Evolutionary conservation across 1,139 yeast genomes (phyloP), one percentile per base, ranked within the genome.

Genomic region (Pichia sp.): DNA sequence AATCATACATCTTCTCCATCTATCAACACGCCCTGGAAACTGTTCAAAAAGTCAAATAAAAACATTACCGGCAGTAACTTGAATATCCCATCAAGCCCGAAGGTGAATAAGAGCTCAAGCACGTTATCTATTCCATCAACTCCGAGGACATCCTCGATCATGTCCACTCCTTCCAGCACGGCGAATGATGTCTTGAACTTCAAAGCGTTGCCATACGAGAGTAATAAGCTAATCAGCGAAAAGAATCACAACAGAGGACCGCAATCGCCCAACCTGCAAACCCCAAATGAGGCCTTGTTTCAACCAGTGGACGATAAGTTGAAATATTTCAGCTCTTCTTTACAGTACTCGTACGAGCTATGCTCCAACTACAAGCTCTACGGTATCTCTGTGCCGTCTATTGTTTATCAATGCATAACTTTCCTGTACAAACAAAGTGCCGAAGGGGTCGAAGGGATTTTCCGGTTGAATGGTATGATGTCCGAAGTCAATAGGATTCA

Each of bases 401-500:
- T 92, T 9, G 76, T 87, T 27, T 84, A 67, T 57, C 69, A 95
- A 49, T 87, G 96, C 57, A 62, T 92, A 39, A 86, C 80, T 49
- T 84, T 74, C 54, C 68, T 92, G 42, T 72, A 75, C 44, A 73
- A 70, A 41, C 75, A 81, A 27, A 80, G 85, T 9, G 96, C 95
- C 0, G 69, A 84, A 26, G 77, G 76, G 51, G 95, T 87, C 61
- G 96, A 90, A 59, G 98, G 98, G 3, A 77, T 92, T 2, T 92
- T 92, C 66, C 71, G 98, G 51, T 68, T 90, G 46, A 86, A 94
- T 62, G 98, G 98, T 2, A 85, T 95, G 33, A 85, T 92, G 44
- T 75, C 90, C 0, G 73, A 82, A 41, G 86, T 92, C 29, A 75
- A 85, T 47, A 75, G 72, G 37, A 71, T 92, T 40, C 86, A 85